Evolutionary conservation across 495 filamentous ascomycete species (phyloP).

Genomic region (Chaetomium fimeti): DNA sequence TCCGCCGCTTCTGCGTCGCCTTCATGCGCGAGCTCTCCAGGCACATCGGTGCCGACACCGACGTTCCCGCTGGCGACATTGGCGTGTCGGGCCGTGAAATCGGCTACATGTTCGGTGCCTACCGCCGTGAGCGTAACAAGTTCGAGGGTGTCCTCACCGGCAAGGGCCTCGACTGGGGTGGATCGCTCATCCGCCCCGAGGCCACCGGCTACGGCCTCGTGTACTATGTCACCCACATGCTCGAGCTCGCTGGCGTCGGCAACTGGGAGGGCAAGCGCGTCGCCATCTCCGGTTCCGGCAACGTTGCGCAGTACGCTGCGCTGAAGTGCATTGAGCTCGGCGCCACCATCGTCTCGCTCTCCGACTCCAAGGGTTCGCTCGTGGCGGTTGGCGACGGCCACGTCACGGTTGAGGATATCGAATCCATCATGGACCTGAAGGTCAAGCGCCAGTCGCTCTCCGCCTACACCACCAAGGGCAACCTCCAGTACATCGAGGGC

Average conservation of each 20-base stretch:
- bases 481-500: slow-evolving; percentile 85
- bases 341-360: slow-evolving; percentile 87
- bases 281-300: slow-evolving; percentile 94
- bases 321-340: slow-evolving; percentile 97
- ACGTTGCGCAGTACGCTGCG: slow-evolving; percentile 97
- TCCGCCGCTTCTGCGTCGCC: slow-evolving; percentile 92
- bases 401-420: slow-evolving; percentile 76
- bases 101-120: slow-evolving; percentile 93
- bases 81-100: slow-evolving; percentile 88
- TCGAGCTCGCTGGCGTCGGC: slow-evolving; percentile 82
- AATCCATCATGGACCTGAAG: slow-evolving; percentile 78
- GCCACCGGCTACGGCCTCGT: slow-evolving; percentile 96
- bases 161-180: slow-evolving; percentile 91
- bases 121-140: slow-evolving; percentile 80
- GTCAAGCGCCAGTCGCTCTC: slow-evolving; percentile 79
- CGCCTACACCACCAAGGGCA: slow-evolving; percentile 52
- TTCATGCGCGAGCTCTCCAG: slow-evolving; percentile 95
- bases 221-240: slow-evolving; percentile 98
- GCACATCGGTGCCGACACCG: slow-evolving; percentile 95
- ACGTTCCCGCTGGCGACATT: slow-evolving; percentile 94
- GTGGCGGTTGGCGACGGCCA: slow-evolving; percentile 62
- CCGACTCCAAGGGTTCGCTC: slow-evolving; percentile 84
- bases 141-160: slow-evolving; percentile 97
- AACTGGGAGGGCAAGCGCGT: slow-evolving; percentile 89
- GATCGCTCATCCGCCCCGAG: slow-evolving; percentile 91